These are phyloP conservation scores for Blastomyces parvus DNA, from an alignment of 2,329 filamentous ascomycete genomes.

Conservation along the genomic window DNA sequence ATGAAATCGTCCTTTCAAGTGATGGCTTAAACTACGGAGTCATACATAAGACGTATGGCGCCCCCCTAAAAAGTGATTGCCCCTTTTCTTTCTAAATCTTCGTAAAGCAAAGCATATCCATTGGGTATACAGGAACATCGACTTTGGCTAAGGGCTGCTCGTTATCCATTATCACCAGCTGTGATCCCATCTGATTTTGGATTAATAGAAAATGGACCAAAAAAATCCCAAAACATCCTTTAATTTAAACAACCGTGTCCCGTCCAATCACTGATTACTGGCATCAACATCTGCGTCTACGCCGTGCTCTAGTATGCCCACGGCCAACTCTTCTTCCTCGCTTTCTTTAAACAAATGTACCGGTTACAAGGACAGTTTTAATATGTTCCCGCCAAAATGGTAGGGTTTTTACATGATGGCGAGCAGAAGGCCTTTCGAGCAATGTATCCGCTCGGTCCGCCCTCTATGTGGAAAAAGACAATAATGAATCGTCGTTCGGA, in stretches of 20 bases:
- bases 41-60: neutral
- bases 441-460: constrained; percentile 2
- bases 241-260: neutral
- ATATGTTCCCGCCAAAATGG: constrained; percentile 6
- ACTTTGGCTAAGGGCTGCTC: neutral
- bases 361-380: neutral
- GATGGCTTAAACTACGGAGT: neutral
- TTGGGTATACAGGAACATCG: too few species aligned
- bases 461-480: neutral
- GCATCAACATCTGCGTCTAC: constrained; percentile 2
- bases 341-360: neutral
- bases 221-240: neutral
- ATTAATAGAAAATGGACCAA: neutral
- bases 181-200: neutral
- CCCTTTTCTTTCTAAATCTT: too few species aligned
- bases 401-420: neutral
- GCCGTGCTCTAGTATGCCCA: constrained; percentile 3
- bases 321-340: neutral
- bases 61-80: too few species aligned
- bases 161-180: neutral
- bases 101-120: neutral
- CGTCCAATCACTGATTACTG: neutral
- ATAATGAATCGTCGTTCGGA: neutral
- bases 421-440: neutral
- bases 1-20: neutral